Base-by-base conservation (phyloP, 306 rosid species). In the Crotalaria pallida region DNA sequence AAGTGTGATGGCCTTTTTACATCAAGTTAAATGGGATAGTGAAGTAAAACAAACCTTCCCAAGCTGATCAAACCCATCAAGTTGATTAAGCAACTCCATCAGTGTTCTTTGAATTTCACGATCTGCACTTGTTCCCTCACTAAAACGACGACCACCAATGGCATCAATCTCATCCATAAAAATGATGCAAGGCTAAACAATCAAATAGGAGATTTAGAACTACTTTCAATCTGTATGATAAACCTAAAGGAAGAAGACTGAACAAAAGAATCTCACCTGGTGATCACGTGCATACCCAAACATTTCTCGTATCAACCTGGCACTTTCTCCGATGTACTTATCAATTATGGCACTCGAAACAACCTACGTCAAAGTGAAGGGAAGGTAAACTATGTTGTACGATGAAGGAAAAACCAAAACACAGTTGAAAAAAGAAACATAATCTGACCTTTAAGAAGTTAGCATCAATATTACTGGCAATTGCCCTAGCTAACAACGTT, bases 121-220 rank as follows among this genome's bases (percentile, higher is more conserved):
- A 71, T 94, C 99, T 2, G 96, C 95, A 79, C 99, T 91, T 56
- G 97, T 94, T 79, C 99, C 99, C 77, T 87, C 94, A 45, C 96
- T 94, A 65, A 94, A 89, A 55, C 99, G 96, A 41, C 97, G 96
- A 38, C 99, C 99, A 75, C 99, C 99, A 79, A 94, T 94, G 79
- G 97, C 99, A 79, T 94, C 99, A n/a, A 94, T 94, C 82, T 94
- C 99, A 47, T 94, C 99, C 99, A 94, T 94, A 77, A 94, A 94
- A 47, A 94, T 94, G 79, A 94, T 94, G 89, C 99, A 94, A 27
- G 99, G 99, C 97, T 94, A 57, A 19, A 69, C n/a, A n/a, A n/a
- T n/a, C 56, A 80, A 57, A 43, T 52, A 10, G 21, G 71, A 67
- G 44, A 18, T 53, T 70, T 13, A 52, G 45, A 80, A 69, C 22